Base-by-base conservation (phyloP, 176 grass and related monocot genomes). In the Chrysopogon serrulatus region DNA sequence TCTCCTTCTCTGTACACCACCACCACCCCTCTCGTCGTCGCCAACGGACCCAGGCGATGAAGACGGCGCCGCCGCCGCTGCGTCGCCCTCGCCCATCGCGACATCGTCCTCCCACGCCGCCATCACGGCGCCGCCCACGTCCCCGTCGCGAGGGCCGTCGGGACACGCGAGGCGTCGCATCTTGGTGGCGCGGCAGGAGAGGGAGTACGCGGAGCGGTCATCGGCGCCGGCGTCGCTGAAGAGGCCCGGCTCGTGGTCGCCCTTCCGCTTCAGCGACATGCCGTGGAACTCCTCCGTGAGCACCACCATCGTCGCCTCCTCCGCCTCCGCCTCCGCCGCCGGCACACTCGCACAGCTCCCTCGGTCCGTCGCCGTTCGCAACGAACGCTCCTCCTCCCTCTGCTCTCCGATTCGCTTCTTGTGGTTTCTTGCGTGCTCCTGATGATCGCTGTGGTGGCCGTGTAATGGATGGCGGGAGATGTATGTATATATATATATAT, bases 261-360 rank as follows among this genome's bases (percentile, higher is more conserved):
- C 84, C 79, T 90, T 90, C 88, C 88, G 35, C 73, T 90, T 90
- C 66, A 67, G 67, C 30, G 66, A 15, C 35, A 74, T 7, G 11
- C 65, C 71, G 53, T 57, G 26, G 71, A 48, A 26, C 64, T 64
- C 39, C 81, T 88, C 88, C 78, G 36, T 44, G 65, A 90, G 83
- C 83, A 90, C 64, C 78, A 90, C 88, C 88, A 90, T 86, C 8
- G 3, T 27, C 70, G n/a, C n/a, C n/a, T n/a, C n/a, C n/a, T n/a
- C n/a, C n/a, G n/a, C n/a, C n/a, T n/a, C n/a, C n/a, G n/a, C n/a
- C n/a, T n/a, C n/a, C 14, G 6, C 14, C 0, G 11, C 45, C 1
- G 19, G 3, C 21, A 10, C 2, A n/a, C 51, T 54, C 21, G 8
- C 8, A 1, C 16, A 45, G 9, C 69, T 10, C 3, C 41, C 40